Conservation (phyloP, 140 eudicot species). For the Senecio squalidus region DNA sequence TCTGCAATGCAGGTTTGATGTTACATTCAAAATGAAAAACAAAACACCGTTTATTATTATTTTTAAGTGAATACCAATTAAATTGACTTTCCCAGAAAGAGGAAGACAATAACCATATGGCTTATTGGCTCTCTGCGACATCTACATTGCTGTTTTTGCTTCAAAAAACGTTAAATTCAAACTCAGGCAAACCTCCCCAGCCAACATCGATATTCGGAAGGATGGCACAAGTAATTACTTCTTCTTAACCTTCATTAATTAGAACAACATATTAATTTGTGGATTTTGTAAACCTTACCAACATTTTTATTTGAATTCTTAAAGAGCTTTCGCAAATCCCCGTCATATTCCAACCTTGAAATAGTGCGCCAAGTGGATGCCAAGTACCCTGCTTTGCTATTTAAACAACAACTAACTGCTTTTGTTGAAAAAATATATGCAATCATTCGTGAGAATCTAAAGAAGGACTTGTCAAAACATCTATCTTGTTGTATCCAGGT, state of each 20-base stretch:
- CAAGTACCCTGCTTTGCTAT: conserved; percentile 92
- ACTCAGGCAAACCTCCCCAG: conserved; percentile 59
- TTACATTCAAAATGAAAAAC: conserved; percentile 2
- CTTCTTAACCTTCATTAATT: neutral
- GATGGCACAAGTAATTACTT: conserved; percentile 64
- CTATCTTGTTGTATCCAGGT: conserved; percentile 70
- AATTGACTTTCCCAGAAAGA: conserved; percentile 46
- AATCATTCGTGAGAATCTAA: conserved; percentile 71
- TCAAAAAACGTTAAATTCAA: conserved; percentile 53
- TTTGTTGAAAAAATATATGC: conserved; percentile 90
- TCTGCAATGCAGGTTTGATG: conserved; percentile 71
- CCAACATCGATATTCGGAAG: conserved; percentile 80
- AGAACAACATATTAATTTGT: neutral
- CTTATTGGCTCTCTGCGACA: conserved; percentile 90
- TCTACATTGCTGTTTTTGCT: conserved; percentile 71
- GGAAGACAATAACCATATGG: conserved; percentile 53
- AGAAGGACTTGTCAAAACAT: conserved; percentile 55
- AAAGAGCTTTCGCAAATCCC: conserved; percentile 76
- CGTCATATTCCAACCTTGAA: conserved; percentile 47
- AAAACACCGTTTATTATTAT: conserved; percentile 1
- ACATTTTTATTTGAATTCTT: conserved; percentile 8
- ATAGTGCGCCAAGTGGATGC: conserved; percentile 78
- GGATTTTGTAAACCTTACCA: conserved; percentile 1
- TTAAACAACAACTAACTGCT: conserved; percentile 91
- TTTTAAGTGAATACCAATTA: neutral